Conservation (phyloP, 441 rosid species). For the Adansonia gregorii region DNA sequence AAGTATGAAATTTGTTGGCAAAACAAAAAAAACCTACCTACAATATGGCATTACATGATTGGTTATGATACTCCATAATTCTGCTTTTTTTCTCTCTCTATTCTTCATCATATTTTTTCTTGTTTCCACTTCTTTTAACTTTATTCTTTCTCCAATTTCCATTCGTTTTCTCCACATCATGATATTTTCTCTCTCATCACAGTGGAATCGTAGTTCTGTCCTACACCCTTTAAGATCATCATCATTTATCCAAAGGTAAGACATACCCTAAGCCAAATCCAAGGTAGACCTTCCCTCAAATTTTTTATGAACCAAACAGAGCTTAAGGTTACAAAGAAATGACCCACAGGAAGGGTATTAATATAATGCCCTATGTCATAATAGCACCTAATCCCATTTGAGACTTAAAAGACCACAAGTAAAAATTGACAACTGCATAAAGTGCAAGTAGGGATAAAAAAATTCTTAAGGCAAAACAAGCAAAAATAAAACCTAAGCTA, state of each 20-base stretch:
- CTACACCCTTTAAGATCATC: not conserved
- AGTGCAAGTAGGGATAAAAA: not conserved
- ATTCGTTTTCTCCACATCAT: not conserved
- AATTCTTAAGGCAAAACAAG: not conserved
- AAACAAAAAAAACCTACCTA: not conserved
- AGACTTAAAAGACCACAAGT: not conserved
- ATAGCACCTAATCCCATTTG: not conserved
- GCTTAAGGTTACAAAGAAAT: not conserved
- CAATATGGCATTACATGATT: not conserved
- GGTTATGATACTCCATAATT: not conserved
- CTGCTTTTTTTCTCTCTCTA: not conserved
- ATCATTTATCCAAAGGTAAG: not conserved
- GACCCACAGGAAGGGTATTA: not conserved
- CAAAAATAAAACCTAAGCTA: not conserved
- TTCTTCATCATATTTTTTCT: not conserved
- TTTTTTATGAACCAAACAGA: not conserved
- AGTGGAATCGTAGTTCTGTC: not conserved
- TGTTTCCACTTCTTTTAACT: not conserved
- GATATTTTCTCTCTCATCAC: not conserved
- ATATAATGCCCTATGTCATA: not conserved
- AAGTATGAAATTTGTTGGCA: not conserved
- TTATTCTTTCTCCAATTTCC: not conserved
- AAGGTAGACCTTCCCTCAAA: not conserved
- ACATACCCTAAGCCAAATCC: constrained; percentile 4
- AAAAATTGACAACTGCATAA: not conserved